Evolutionary conservation across 2,329 filamentous ascomycete genomes (phyloP).

Genomic region (Sordariomycetes sp.): DNA sequence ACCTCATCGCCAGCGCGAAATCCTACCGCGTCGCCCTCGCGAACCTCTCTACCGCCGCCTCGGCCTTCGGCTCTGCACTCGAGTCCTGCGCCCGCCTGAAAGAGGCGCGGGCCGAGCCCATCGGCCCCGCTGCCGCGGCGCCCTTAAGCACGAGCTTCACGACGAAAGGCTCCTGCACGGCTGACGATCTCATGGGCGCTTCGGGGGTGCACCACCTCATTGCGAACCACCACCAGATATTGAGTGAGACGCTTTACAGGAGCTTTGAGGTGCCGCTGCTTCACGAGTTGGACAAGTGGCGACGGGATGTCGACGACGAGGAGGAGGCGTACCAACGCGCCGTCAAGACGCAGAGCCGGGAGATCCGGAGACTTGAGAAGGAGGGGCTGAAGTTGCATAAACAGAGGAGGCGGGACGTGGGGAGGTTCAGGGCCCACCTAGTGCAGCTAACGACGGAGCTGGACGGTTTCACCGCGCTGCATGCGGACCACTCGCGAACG

Average conservation of each 20-base stretch:
- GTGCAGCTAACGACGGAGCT: slow-evolving; percentile 49
- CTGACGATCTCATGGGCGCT: slow-evolving; percentile 47
- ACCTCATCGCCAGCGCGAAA: slow-evolving; percentile 49
- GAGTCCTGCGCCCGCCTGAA: slow-evolving; percentile 57
- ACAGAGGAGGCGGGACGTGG: slow-evolving; percentile 46
- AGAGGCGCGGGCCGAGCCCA: slow-evolving; percentile 47
- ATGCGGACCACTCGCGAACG: slow-evolving; percentile 45
- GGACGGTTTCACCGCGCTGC: slow-evolving; percentile 47
- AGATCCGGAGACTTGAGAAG: slow-evolving; percentile 52
- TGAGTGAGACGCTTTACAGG: slow-evolving; percentile 55
- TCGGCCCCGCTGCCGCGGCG: slow-evolving; percentile 22
- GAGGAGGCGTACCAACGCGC: slow-evolving; percentile 44
- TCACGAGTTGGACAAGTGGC: slow-evolving; percentile 57
- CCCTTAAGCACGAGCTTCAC: slow-evolving; percentile 31
- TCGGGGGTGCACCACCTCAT: slow-evolving; percentile 54
- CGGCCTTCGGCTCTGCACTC: slow-evolving; percentile 49
- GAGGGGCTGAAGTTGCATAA: slow-evolving; percentile 50
- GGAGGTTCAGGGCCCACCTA: slow-evolving; percentile 46
- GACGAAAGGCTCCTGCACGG: slow-evolving; percentile 40
- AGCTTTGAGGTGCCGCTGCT: slow-evolving; percentile 55
- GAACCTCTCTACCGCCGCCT: slow-evolving; percentile 45
- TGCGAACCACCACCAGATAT: slow-evolving; percentile 58
- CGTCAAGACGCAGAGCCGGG: slow-evolving; percentile 38
- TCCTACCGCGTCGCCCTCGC: slow-evolving; percentile 49
- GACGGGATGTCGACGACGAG: slow-evolving; percentile 49